These are phyloP conservation scores for Zygoascus sp. DNA, from an alignment of 1,139 yeast genomes.

Conservation along the genomic window DNA sequence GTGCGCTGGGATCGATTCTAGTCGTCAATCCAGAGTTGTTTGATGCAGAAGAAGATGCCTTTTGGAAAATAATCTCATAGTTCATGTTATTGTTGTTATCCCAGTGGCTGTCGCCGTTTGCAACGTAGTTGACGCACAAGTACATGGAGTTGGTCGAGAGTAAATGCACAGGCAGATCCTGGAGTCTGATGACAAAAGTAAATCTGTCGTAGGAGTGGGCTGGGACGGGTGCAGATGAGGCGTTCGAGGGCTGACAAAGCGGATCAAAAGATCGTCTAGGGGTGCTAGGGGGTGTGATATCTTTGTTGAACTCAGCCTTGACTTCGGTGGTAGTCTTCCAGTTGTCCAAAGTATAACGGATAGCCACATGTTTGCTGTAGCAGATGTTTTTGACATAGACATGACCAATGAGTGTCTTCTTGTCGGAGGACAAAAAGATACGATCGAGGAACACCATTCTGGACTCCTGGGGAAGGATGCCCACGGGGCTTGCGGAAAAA, in stretches of 20 bases:
- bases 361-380: conserved; percentile 56
- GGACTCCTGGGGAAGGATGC: conserved; percentile 9
- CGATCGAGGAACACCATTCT: conserved; percentile 56
- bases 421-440: conserved; percentile 55
- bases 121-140: conserved; percentile 58
- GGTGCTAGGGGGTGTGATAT: conserved; percentile 25
- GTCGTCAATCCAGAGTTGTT: neutral
- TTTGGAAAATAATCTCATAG: conserved; percentile 49
- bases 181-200: conserved; percentile 43
- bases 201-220: conserved; percentile 39
- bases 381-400: conserved; percentile 68
- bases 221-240: neutral
- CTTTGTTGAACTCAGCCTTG: conserved; percentile 59
- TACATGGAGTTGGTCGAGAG: conserved; percentile 35
- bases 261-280: neutral
- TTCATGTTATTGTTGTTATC: conserved; percentile 64
- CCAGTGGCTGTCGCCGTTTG: conserved; percentile 59
- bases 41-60: conserved; percentile 12
- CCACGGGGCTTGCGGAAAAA: neutral
- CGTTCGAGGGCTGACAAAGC: neutral
- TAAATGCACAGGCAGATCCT: conserved; percentile 32
- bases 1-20: neutral
- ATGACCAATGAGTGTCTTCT: conserved; percentile 59
- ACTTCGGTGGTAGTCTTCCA: conserved; percentile 74
- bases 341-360: conserved; percentile 62